Conservation (phyloP, 139 green algal species). For the Picochlorum sp. region DNA sequence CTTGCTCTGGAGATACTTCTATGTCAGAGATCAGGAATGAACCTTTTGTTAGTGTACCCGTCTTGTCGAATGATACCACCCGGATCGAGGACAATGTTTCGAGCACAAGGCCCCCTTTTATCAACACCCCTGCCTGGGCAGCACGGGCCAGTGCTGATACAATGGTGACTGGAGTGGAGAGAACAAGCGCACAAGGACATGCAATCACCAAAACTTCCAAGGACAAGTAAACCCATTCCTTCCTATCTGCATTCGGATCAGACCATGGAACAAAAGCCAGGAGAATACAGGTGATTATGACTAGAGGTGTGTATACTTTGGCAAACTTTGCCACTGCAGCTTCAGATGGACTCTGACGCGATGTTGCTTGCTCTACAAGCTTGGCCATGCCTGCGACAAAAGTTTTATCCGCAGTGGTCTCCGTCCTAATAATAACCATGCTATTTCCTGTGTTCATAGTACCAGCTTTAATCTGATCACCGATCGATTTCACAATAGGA, state of each 20-base stretch:
- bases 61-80: slow-evolving; percentile 69
- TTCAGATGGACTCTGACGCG: slow-evolving; percentile 39
- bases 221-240: slow-evolving; percentile 56
- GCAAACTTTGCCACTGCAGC: slow-evolving; percentile 50
- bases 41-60: slow-evolving; percentile 68
- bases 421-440: slow-evolving; percentile 42
- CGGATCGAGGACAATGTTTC: slow-evolving; percentile 52
- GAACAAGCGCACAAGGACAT: slow-evolving; percentile 77
- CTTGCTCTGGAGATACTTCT: neutral
- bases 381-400: slow-evolving; percentile 53
- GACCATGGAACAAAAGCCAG: slow-evolving; percentile 43
- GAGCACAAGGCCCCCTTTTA: slow-evolving; percentile 65
- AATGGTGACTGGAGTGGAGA: slow-evolving; percentile 65
- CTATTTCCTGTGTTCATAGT: slow-evolving; percentile 48
- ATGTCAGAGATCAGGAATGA: slow-evolving; percentile 33
- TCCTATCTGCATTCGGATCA: slow-evolving; percentile 10
- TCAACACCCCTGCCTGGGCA: slow-evolving; percentile 53
- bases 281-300: slow-evolving; percentile 47
- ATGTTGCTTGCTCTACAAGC: slow-evolving; percentile 57
- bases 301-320: slow-evolving; percentile 60
- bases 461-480: slow-evolving; percentile 41
- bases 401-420: slow-evolving; percentile 41
- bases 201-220: slow-evolving; percentile 69
- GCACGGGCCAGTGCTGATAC: slow-evolving; percentile 40
- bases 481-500: slow-evolving; percentile 42